Evolutionary conservation across 1,139 yeast genomes (phyloP).

Genomic region (Hansenula lynferdii): DNA sequence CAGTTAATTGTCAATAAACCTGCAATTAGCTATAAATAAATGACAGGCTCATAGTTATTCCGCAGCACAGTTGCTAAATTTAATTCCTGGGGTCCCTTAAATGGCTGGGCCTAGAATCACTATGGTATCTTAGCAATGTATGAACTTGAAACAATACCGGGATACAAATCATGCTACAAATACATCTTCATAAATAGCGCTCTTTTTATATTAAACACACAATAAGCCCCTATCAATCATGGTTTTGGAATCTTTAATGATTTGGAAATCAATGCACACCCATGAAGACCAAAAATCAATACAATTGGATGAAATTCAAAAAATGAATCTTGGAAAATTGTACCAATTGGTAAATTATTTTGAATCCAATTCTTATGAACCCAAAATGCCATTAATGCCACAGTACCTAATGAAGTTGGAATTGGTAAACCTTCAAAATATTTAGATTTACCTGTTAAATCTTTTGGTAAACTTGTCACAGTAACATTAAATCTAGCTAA

Average conservation of each 20-base stretch:
- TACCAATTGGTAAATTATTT: slow-evolving; percentile 61
- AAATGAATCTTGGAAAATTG: slow-evolving; percentile 44
- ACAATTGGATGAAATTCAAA: slow-evolving; percentile 74
- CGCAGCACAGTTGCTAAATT: too few species aligned
- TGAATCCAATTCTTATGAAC: slow-evolving; percentile 43
- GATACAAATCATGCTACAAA: too few species aligned
- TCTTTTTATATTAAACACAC: not conserved
- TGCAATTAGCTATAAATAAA: too few species aligned
- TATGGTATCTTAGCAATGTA: too few species aligned
- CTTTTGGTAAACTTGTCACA: slow-evolving; percentile 74
- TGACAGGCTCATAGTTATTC: too few species aligned
- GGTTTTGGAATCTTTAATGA: slow-evolving; percentile 89
- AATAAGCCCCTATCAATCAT: slow-evolving; percentile 21
- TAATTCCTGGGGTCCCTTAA: too few species aligned
- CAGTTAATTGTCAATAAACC: too few species aligned
- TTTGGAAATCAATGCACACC: slow-evolving; percentile 90
- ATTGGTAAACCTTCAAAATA: slow-evolving; percentile 91
- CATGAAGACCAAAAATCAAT: slow-evolving; percentile 65
- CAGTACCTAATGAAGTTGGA: slow-evolving; percentile 80
- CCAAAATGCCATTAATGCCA: slow-evolving; percentile 60
- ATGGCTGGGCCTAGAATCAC: too few species aligned
- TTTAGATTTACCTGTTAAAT: slow-evolving; percentile 21
- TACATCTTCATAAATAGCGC: not conserved
- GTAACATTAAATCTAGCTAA: slow-evolving; percentile 94
- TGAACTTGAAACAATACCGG: too few species aligned